Evolutionary conservation across 345 rosid genomes (phyloP), one percentile per base, ranked within the genome.

Genomic region (Dovyalis caffra): DNA sequence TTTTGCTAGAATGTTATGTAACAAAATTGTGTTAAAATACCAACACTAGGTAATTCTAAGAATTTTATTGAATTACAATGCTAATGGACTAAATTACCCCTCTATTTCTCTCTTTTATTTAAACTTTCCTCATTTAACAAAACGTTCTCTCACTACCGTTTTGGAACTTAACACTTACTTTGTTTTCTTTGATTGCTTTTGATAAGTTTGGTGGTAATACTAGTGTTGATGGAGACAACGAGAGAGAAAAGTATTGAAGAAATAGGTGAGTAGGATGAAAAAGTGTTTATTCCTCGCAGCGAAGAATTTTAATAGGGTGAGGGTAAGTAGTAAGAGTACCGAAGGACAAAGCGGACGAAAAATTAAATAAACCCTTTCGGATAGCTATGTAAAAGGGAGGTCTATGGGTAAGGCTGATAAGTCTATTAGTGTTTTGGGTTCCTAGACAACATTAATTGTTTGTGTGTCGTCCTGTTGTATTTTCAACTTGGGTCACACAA

Each of bases 401-500:
- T 80, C 65, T 74, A 8, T 57, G 10, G 26, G 43, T 37, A 49
- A n/a, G 40, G 34, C 61, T 64, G 78, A 69, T 60, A 70, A 61
- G 49, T 70, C 37, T 40, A 51, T 37, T 31, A 40, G 12, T 47
- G 20, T 26, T 61, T 64, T n/a, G 7, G 63, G 51, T 49, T 53
- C 69, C 40, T 88, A 84, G 77, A 81, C 82, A 10, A 94, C 98
- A 11, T 82, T 94, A 77, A 78, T n/a, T n/a, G n/a, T n/a, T 94
- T 20, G 97, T 94, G 33, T 94, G 98, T 81, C 97, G 97, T 32
- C 93, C 89, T 68, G 90, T 89, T 56, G 98, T 92, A 60, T 86
- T 92, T 78, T 89, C 97, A n/a, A 78, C 92, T 1, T 94, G 98
- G 98, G 75, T 89, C 35, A 86, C 93, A 1, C 97, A 92, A 75